A percentile compares a stretch with the other conserved stretches of the same genome.
phyloP scores from a whole-genome alignment of 2,329 filamentous ascomycete genomes.

The Fusarium praegraminearum region DNA sequence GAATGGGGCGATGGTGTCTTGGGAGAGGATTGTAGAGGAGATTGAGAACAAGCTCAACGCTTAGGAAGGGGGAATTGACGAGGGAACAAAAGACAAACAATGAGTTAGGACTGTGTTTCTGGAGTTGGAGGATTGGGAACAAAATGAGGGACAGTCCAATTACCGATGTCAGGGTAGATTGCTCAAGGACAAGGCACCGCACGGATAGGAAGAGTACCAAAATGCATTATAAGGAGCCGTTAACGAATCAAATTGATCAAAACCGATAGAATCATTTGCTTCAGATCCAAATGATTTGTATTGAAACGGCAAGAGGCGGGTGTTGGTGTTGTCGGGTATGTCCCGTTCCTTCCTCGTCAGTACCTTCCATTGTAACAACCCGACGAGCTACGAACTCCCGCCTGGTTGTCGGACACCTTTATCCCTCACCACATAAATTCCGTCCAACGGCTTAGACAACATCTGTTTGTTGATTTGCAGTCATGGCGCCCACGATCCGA shows the following conservation, averaged over 20 bases:
- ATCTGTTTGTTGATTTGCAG: background rate
- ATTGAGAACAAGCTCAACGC: slow-evolving; percentile 66
- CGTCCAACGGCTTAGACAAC: fast-evolving
- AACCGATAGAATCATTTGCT: no score
- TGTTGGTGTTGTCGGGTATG: background rate
- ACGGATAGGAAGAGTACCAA: background rate
- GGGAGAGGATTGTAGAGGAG: slow-evolving; percentile 76
- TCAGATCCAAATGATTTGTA: no score
- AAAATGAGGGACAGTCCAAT: slow-evolving; percentile 7
- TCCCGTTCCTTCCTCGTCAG: background rate
- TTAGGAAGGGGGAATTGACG: background rate
- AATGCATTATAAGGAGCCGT: background rate
- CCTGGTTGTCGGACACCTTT: no score
- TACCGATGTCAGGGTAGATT: slow-evolving; percentile 2
- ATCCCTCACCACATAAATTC: background rate
- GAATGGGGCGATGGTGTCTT: slow-evolving; percentile 84
- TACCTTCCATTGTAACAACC: background rate
- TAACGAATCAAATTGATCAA: background rate
- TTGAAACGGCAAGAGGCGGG: background rate
- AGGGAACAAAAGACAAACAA: no score
- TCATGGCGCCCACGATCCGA: slow-evolving; percentile 6
- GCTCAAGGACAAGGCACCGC: slow-evolving; percentile 6
- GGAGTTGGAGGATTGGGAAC: slow-evolving; percentile 2
- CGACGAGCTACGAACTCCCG: background rate
- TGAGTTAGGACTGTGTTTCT: no score